phyloP scores from a whole-genome alignment of 2,329 filamentous ascomycete species.

The Penicillium sclerotigenum region DNA sequence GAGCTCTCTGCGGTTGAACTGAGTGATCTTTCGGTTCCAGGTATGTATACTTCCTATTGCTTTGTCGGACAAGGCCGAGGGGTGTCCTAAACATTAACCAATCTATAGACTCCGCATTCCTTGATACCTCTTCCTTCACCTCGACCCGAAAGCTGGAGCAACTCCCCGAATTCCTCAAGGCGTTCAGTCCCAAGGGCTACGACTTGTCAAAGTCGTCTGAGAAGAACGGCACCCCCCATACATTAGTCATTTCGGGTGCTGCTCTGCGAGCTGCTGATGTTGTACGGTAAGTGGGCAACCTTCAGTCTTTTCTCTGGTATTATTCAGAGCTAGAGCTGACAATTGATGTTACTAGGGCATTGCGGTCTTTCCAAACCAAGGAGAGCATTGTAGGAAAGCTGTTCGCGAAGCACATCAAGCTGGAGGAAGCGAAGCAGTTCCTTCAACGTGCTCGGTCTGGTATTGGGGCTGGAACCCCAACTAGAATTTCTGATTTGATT shows the following conservation, averaged over 20 bases:
- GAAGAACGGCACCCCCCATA: slow-evolving; percentile 73
- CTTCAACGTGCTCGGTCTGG: slow-evolving; percentile 65
- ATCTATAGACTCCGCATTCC: slow-evolving; percentile 64
- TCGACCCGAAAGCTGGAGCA: slow-evolving; percentile 66
- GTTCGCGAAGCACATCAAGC: slow-evolving; percentile 97
- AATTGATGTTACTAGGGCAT: slow-evolving; percentile 48
- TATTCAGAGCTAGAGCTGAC: slow-evolving; percentile 3
- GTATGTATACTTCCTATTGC: slow-evolving; percentile 46
- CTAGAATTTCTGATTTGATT: slow-evolving; percentile 75
- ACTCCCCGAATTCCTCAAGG: slow-evolving; percentile 74
- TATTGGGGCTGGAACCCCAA: slow-evolving; percentile 86
- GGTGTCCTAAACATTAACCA: background rate
- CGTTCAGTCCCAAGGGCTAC: slow-evolving; percentile 52
- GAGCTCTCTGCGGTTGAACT: slow-evolving; percentile 82
- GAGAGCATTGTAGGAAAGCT: slow-evolving; percentile 79
- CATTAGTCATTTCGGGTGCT: slow-evolving; percentile 79
- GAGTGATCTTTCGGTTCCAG: slow-evolving; percentile 74
- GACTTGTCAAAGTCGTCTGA: slow-evolving; percentile 64
- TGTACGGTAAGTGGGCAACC: slow-evolving; percentile 56
- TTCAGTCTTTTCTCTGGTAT: background rate
- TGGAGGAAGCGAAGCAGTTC: slow-evolving; percentile 78
- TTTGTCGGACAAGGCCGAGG: background rate
- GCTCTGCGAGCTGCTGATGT: slow-evolving; percentile 84
- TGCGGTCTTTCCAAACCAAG: slow-evolving; percentile 77
- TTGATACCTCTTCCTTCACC: slow-evolving; percentile 74